phyloP scores from a whole-genome alignment of 2,329 filamentous ascomycete genomes.

The Exophiala aquamarina region DNA sequence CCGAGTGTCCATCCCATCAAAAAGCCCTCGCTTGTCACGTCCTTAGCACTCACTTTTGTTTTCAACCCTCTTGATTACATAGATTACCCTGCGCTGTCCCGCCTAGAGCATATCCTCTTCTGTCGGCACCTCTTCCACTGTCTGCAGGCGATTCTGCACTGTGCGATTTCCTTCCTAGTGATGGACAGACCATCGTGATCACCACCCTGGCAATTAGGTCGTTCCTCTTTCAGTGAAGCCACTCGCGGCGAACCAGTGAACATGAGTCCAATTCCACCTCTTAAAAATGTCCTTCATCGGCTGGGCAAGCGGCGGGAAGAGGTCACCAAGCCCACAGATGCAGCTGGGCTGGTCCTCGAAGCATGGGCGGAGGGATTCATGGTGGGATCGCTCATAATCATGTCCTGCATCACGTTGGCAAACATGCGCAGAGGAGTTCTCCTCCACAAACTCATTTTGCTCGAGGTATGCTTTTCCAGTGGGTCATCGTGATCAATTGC shows the following conservation, averaged over 20 bases:
- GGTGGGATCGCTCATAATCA: slow-evolving; percentile 44
- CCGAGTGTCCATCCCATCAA: too few relatives aligned
- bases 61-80: too few relatives aligned
- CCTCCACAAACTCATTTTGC: slow-evolving; percentile 45
- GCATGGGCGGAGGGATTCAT: slow-evolving; percentile 45
- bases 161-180: neutral
- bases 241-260: slow-evolving; percentile 1
- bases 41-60: too few relatives aligned
- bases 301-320: slow-evolving; percentile 15
- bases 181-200: slow-evolving; percentile 10
- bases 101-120: too few relatives aligned
- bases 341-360: slow-evolving; percentile 36
- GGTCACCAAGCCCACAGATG: slow-evolving; percentile 25
- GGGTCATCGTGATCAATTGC: neutral
- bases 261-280: slow-evolving; percentile 22
- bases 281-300: slow-evolving; percentile 21
- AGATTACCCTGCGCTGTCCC: too few relatives aligned
- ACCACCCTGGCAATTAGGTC: neutral
- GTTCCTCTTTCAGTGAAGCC: neutral
- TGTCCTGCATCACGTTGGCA: slow-evolving; percentile 43
- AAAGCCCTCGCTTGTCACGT: too few relatives aligned
- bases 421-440: slow-evolving; percentile 45
- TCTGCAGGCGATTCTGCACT: too few relatives aligned
- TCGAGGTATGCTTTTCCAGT: slow-evolving; percentile 37
- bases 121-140: neutral